phyloP scores from a whole-genome alignment of 2,329 filamentous ascomycete species.

The Scedosporium boydii region DNA sequence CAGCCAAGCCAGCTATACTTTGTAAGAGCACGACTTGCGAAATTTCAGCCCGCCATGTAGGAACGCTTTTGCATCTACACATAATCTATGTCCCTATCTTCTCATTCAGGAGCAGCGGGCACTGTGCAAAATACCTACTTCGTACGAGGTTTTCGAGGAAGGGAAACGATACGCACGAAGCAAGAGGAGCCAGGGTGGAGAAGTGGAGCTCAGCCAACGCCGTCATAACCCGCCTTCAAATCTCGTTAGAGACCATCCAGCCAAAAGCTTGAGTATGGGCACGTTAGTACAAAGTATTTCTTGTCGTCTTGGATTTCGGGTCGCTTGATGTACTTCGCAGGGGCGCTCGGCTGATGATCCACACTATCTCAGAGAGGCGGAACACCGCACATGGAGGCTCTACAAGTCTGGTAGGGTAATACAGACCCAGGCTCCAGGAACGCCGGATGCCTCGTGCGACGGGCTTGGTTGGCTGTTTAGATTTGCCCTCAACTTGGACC shows the following conservation, averaged over 20 bases:
- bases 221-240: too few species aligned
- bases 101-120: not conserved
- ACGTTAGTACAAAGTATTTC: not conserved
- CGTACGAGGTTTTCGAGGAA: too few species aligned
- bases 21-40: not conserved
- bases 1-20: not conserved
- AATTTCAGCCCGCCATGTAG: not conserved
- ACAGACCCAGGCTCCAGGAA: not conserved
- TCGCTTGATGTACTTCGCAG: not conserved
- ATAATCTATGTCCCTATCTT: not conserved
- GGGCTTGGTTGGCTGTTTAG: too few species aligned
- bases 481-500: not conserved
- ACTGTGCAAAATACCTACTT: too few species aligned
- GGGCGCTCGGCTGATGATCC: not conserved
- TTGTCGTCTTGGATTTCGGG: not conserved
- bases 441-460: not conserved
- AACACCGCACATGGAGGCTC: not conserved
- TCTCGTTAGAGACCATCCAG: too few species aligned
- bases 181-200: too few species aligned
- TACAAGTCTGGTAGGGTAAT: not conserved
- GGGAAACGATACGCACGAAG: too few species aligned
- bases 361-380: not conserved
- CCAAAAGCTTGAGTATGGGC: too few species aligned
- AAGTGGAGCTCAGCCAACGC: too few species aligned
- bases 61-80: not conserved